Evolutionary conservation across 108 stramenopile genomes (phyloP), one percentile per base, ranked within the genome.

Genomic region (Licmophora abbreviata): DNA sequence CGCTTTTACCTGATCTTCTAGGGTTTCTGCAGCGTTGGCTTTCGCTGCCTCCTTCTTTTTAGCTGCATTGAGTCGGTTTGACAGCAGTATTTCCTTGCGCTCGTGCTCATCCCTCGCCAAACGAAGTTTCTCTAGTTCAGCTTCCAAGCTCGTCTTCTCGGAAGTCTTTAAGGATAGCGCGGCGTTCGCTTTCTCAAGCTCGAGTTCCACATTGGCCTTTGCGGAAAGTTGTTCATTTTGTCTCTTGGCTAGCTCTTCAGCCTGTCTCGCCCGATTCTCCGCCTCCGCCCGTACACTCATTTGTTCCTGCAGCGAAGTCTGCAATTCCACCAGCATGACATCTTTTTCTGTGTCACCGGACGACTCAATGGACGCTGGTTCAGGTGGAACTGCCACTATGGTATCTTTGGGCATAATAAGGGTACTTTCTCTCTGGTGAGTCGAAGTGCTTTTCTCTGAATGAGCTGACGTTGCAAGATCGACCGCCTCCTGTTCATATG

Each of bases 11-110:
- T 82, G 69, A 40, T 65, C 71, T 37, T 82, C 83, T 30, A 77
- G 63, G 38, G 66, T 59, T 36, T 81, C 80, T 0, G 80, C 83
- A 3, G 51, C 48, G 48, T 70, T 64, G 26, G 75, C 57, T 54
- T 77, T 84, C 32, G 52, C 75, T 10, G 80, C 77, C 53, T 82
- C 83, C 50, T 81, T 74, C 51, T 84, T 88, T 55, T 80, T 84
- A 5, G 78, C 80, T 10, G 63, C 80, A 60, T 88, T 84, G 40
- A 88, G 50, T 29, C 76, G 58, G 40, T 73, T 83, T 0, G 83
- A 76, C 41, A 83, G 43, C 5, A 81, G 58, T 29, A 63, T 66
- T 53, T 77, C 79, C 53, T 67, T 79, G 44, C 78, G 64, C 29
- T 73, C 74, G 15, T 79, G 78, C 51, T 88, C 81, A 18, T 84